Evolutionary conservation across 495 filamentous ascomycete genomes (phyloP).

Genomic region (Hamigera avellanea): DNA sequence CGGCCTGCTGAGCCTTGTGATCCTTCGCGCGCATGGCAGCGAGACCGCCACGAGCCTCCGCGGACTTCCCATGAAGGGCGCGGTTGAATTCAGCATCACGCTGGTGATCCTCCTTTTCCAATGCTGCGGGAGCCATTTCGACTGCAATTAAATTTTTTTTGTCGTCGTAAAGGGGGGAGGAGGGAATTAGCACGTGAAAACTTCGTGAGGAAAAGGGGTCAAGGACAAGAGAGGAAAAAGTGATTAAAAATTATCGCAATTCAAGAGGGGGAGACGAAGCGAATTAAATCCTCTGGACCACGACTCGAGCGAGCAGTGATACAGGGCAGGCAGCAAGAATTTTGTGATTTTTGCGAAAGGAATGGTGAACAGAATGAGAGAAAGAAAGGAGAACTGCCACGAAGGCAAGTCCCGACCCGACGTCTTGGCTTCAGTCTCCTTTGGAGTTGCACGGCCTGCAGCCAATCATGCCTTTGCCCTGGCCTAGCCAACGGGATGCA

Average conservation of each 20-base stretch:
- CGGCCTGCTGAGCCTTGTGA: constrained; percentile 68
- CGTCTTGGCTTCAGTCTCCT: no score
- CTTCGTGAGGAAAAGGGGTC: constrained; percentile 4
- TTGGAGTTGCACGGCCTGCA: no score
- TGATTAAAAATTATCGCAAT: constrained; percentile 1
- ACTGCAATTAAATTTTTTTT: constrained; percentile 5
- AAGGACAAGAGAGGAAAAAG: constrained; percentile 1
- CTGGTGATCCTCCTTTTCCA: constrained; percentile 75
- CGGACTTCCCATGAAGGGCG: constrained; percentile 79
- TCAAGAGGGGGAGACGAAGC: constrained; percentile 2
- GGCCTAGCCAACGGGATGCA: no score
- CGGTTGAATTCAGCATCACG: constrained; percentile 94
- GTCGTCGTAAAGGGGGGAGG: constrained; percentile 11
- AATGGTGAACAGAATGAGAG: not conserved
- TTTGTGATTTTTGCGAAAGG: not conserved
- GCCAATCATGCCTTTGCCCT: no score
- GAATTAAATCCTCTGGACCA: not conserved
- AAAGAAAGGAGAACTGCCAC: no score
- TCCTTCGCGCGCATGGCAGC: constrained; percentile 80
- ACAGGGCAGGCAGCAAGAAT: constrained; percentile 1
- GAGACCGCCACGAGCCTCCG: constrained; percentile 59
- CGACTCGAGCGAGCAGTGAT: not conserved
- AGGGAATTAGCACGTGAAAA: constrained; percentile 4
- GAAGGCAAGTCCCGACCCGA: no score
- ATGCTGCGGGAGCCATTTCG: constrained; percentile 57